phyloP scores from a whole-genome alignment of 176 grass and related monocot species.

The Urochloa ruziziensis region DNA sequence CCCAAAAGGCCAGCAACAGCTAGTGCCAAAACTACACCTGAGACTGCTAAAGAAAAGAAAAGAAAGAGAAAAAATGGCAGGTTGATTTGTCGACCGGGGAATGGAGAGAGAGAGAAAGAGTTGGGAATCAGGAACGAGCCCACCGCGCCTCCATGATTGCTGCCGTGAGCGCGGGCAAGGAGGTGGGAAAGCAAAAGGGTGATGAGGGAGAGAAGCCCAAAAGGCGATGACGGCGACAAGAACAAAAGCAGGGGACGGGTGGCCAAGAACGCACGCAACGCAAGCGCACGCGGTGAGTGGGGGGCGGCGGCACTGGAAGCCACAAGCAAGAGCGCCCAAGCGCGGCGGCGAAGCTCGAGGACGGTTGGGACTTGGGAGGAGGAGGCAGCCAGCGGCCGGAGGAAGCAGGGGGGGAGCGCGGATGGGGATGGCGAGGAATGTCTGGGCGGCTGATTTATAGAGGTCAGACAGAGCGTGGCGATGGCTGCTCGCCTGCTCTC shows the following conservation, averaged over 20 bases:
- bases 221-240: background rate
- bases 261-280: conserved; percentile 33
- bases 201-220: background rate
- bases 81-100: background rate
- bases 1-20: conserved; percentile 1
- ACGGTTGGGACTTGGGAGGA: background rate
- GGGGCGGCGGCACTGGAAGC: background rate
- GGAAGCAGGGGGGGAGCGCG: background rate
- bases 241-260: conserved; percentile 6
- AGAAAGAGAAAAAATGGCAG: background rate
- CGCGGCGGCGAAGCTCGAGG: background rate
- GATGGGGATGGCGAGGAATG: conserved; percentile 23
- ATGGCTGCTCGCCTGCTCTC: background rate
- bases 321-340: background rate
- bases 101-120: background rate
- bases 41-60: background rate
- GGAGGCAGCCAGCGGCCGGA: background rate
- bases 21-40: conserved; percentile 27
- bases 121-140: conserved; percentile 25
- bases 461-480: background rate
- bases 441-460: conserved; percentile 35
- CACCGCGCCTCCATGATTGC: conserved; percentile 17
- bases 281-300: background rate
- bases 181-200: conserved; percentile 32
- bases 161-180: background rate